A percentile compares a stretch with the other conserved stretches of the same genome.
phyloP scores from a whole-genome alignment of 1,284 basidiomycete species.

The Prillingera fragicola region DNA sequence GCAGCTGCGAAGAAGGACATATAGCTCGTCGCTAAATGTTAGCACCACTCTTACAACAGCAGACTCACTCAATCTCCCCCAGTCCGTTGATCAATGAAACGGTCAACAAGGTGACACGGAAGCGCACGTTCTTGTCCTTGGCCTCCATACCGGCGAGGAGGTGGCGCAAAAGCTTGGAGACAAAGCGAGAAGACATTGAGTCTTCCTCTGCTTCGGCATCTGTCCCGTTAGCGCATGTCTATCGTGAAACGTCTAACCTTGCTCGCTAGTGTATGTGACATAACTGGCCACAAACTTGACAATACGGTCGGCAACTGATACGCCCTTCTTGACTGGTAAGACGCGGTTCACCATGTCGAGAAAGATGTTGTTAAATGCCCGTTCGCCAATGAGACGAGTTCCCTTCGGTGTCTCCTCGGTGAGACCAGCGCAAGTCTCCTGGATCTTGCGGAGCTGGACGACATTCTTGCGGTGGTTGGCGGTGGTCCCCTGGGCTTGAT shows the following conservation, averaged over 20 bases:
- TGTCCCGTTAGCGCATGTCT: constrained; percentile 22
- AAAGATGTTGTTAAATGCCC: constrained; percentile 69
- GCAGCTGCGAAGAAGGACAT: constrained; percentile 60
- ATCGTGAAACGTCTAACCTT: constrained; percentile 55
- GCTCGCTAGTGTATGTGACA: constrained; percentile 69
- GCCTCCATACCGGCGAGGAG: constrained; percentile 76
- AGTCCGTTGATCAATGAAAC: constrained; percentile 73
- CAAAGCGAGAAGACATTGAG: constrained; percentile 67
- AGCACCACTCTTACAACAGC: background rate
- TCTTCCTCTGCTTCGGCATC: constrained; percentile 61
- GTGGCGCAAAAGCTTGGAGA: constrained; percentile 66
- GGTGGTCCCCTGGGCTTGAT: constrained; percentile 73
- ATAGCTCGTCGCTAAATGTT: constrained; percentile 68
- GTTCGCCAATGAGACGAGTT: constrained; percentile 71
- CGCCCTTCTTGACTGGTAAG: constrained; percentile 77
- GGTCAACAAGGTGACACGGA: constrained; percentile 71
- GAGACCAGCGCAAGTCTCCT: constrained; percentile 59
- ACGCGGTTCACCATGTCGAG: constrained; percentile 66
- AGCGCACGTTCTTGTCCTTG: constrained; percentile 84
- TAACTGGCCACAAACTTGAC: constrained; percentile 83
- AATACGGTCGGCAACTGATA: constrained; percentile 68
- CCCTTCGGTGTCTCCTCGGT: constrained; percentile 53
- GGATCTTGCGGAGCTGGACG: constrained; percentile 77
- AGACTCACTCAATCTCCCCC: constrained; percentile 76
- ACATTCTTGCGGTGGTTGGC: constrained; percentile 91